Evolutionary conservation across 139 green algal species (phyloP), one percentile per base, ranked within the genome.

Genomic region (Chlamydomonas applanata): DNA sequence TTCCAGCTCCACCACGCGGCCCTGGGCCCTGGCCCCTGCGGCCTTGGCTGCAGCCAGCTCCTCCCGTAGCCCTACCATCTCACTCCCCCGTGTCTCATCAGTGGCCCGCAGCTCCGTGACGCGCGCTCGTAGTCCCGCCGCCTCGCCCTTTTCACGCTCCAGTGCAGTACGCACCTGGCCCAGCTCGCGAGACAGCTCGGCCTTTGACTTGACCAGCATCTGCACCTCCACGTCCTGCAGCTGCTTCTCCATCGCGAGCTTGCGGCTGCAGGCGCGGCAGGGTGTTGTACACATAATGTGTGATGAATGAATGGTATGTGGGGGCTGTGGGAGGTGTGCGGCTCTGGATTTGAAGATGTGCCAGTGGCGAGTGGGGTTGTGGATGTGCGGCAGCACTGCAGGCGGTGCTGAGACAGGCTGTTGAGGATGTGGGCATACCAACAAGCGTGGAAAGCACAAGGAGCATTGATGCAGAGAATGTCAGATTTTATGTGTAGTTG

Each of bases 181-280:
- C 11, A 66, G 24, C 59, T 35, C 59, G 35, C 59, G 59, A 24
- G 34, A 22, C 11, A 66, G 59, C 59, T 66, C 59, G 11, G 59
- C 59, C 30, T 40, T 24, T 14, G 29, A 30, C 59, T 66, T 29
- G n/a, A 66, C 59, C 29, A 66, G 59, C 59, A 66, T 34, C 9
- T 29, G n/a, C n/a, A 66, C n/a, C 25, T 66, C 59, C n/a, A 30
- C 30, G 3, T 19, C 59, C 59, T 66, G 59, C n/a, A 66, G n/a
- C 25, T 66, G 59, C 59, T 40, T 34, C 3, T 66, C n/a, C 25
- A 35, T 66, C n/a, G 59, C 59, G n/a, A 66, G 59, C 59, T 66
- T 66, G 59, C 59, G 29, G n/a, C 59, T 66, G 59, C 40, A n/a
- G n/a, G n/a, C n/a, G n/a, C n/a, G n/a, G 40, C 40, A 49, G 40